Conservation (phyloP, 305 asterid genomes). For the Withania somnifera region DNA sequence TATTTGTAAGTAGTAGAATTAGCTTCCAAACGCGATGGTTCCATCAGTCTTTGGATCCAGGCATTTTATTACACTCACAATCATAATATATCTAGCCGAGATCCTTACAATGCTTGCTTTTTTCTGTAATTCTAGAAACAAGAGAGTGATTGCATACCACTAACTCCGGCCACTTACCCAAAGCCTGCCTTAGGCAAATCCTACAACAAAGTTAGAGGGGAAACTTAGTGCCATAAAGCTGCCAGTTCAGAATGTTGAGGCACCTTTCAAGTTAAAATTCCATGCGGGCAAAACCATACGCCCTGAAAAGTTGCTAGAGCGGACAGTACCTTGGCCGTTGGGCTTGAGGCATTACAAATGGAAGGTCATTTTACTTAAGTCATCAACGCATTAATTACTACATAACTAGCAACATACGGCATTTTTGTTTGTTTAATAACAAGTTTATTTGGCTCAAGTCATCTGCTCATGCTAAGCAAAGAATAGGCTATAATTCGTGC, state of each 20-base stretch:
- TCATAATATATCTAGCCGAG: background rate
- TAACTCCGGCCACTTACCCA: background rate
- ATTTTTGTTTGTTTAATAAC: background rate
- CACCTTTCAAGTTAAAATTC: background rate
- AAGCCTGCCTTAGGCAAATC: background rate
- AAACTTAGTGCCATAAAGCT: too few species aligned
- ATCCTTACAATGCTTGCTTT: background rate
- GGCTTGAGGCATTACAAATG: background rate
- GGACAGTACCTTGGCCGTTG: background rate
- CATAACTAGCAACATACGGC: background rate
- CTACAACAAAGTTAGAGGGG: background rate
- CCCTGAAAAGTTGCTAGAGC: background rate
- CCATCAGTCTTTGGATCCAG: background rate
- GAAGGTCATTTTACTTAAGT: background rate
- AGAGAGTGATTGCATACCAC: background rate
- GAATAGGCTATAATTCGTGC: background rate
- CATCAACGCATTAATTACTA: background rate
- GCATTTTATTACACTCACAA: background rate
- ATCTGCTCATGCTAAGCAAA: background rate
- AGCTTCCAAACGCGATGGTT: background rate
- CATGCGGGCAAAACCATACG: background rate
- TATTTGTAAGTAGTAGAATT: too few species aligned
- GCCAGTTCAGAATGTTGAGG: background rate
- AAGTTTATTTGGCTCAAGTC: background rate
- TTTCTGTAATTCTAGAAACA: background rate